Base-by-base conservation (phyloP, 495 filamentous ascomycete species). In the Penicillium samsonianum region DNA sequence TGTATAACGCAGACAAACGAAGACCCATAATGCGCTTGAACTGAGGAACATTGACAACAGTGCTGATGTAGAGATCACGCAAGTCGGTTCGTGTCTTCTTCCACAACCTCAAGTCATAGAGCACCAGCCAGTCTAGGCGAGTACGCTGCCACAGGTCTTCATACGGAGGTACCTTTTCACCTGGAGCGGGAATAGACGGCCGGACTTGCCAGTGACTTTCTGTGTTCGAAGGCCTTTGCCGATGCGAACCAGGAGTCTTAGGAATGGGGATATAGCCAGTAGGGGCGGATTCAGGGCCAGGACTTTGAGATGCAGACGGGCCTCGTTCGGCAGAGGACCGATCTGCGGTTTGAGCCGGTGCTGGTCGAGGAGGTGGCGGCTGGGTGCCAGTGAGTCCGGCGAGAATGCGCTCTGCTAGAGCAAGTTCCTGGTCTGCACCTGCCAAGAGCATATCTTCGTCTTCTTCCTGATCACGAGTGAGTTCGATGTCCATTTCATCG, bases 11-110 rank as follows among this genome's bases (percentile, higher is more conserved):
- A 55, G 95, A 91, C 67, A 99, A 90, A 10, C 94, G 84, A 46
- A 99, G 77, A 10, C 92, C 92, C 53, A 99, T 81, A 26, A 99
- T 84, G n/a, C 95, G 87, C 77, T 98, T 99, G 82, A 98, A 98
- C 61, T 92, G 80, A 10, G 93, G 93, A 51, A 97, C 90, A 8
- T 90, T 90, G 41, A 99, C 91, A 19, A 98, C 92, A 10, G 95
- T 98, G 35, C 89, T 91, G 62, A 99, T 96, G 70, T 96, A 97
- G 7, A 99, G 82, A 58, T 96, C 91, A 12, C 95, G 88, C 49
- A 99, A 78, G 62, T 96, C 88, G 41, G 90, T 90, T 14, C 94
- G 86, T 8, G 91, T 86, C 67, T 90, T 92, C 76, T 99, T 99
- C 94, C 94, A 99, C 73, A 99, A 79, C 51, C 94, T 77, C 38